Conservation (phyloP, 345 rosid genomes). For the Draba incana region DNA sequence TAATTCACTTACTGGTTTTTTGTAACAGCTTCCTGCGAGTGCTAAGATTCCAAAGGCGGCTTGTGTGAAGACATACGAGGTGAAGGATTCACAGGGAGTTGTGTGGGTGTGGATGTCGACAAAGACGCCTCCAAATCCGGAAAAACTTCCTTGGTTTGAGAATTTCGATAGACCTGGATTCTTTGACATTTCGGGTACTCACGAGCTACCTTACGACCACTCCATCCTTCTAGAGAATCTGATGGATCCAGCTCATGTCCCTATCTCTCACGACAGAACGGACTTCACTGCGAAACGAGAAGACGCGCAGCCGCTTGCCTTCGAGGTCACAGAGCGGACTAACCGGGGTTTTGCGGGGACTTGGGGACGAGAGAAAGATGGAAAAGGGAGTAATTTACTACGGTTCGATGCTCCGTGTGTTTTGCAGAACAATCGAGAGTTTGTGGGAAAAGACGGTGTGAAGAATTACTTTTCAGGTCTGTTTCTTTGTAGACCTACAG, state of each 20-base stretch:
- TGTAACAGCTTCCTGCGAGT: constrained; percentile 65
- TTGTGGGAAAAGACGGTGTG: constrained; percentile 62
- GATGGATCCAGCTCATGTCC: constrained; percentile 97
- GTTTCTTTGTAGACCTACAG: constrained; percentile 92
- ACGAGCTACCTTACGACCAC: constrained; percentile 95
- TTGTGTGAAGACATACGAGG: constrained; percentile 70
- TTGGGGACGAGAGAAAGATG: constrained; percentile 82
- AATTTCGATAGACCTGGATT: constrained; percentile 78
- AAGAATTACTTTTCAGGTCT: constrained; percentile 74
- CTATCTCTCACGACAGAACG: constrained; percentile 90
- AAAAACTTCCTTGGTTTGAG: constrained; percentile 90
- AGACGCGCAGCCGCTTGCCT: constrained; percentile 79
- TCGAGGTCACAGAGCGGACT: constrained; percentile 71
- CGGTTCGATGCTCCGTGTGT: constrained; percentile 86
- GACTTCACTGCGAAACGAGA: constrained; percentile 87
- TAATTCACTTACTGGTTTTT: constrained; percentile 6
- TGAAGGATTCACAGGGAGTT: constrained; percentile 88
- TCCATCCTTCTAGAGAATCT: constrained; percentile 94
- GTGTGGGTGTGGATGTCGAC: constrained; percentile 94
- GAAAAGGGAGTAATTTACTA: constrained; percentile 51
- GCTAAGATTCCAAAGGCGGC: constrained; percentile 86
- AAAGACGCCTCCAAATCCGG: constrained; percentile 62
- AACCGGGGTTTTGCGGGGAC: constrained; percentile 85
- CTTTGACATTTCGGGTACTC: constrained; percentile 68
- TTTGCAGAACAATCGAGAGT: constrained; percentile 71